Conservation (phyloP, 495 filamentous ascomycete species). For the Penicillium ucsense region DNA sequence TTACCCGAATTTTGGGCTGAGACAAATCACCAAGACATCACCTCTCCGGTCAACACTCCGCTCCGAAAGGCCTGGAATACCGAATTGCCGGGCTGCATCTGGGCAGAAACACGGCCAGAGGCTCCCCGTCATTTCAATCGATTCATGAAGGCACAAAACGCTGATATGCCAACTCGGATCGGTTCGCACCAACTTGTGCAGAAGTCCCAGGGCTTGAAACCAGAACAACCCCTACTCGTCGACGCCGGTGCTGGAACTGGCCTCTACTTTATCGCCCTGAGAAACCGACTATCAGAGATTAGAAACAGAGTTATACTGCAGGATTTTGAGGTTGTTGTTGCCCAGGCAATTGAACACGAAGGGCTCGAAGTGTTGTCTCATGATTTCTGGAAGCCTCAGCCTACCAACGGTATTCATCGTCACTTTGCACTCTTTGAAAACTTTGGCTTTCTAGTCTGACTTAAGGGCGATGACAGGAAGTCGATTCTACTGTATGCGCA, state of each 20-base stretch:
- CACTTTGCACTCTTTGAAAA: not conserved
- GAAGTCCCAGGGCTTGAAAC: not conserved
- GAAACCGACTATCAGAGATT: conserved; percentile 21
- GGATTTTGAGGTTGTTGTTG: conserved; percentile 31
- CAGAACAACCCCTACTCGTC: conserved; percentile 23
- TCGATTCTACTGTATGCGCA: conserved; percentile 37
- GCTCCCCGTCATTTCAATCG: conserved; percentile 19
- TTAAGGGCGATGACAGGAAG: conserved; percentile 18
- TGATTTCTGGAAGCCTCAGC: conserved; percentile 39
- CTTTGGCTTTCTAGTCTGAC: not conserved
- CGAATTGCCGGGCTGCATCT: conserved; percentile 21
- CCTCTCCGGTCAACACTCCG: conserved; percentile 14
- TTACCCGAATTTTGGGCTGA: conserved; percentile 24
- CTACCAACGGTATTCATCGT: conserved; percentile 23
- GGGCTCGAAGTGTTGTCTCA: conserved; percentile 32
- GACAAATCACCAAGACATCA: conserved; percentile 25
- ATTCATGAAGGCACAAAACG: conserved; percentile 23
- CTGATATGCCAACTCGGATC: conserved; percentile 16
- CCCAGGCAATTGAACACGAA: conserved; percentile 15
- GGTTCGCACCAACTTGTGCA: conserved; percentile 14
- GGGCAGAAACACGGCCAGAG: conserved; percentile 17
- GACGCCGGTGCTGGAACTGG: conserved; percentile 42
- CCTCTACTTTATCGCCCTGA: conserved; percentile 32
- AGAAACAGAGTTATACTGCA: conserved; percentile 35
- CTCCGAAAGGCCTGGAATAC: conserved; percentile 27